A percentile compares a stretch with the other conserved stretches of the same genome.
Evolutionary conservation across 2,329 filamentous ascomycete genomes (phyloP).

Genomic region (Trichophyton mentagrophytes): DNA sequence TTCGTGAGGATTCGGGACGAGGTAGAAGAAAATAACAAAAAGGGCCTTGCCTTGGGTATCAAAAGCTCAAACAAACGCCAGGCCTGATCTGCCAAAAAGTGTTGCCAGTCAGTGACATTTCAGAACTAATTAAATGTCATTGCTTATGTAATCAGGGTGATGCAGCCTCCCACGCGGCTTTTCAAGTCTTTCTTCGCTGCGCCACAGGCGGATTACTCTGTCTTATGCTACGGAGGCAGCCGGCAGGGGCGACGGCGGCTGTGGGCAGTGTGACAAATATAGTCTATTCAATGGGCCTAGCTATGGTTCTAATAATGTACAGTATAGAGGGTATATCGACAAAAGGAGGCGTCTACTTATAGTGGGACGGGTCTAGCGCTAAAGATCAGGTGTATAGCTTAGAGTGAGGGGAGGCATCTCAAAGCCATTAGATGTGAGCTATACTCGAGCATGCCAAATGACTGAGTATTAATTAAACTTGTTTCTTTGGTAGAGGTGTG

Average conservation of each 20-base stretch:
- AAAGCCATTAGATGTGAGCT: neutral
- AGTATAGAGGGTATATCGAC: neutral
- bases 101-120: neutral
- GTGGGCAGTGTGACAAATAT: neutral
- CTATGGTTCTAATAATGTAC: neutral
- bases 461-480: neutral
- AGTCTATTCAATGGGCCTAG: neutral
- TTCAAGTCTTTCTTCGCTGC: neutral
- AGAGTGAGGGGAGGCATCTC: neutral
- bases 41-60: neutral
- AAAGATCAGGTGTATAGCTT: neutral
- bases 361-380: neutral
- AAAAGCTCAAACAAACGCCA: neutral
- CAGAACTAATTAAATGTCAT: neutral
- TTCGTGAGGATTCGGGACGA: neutral
- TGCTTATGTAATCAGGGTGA: neutral
- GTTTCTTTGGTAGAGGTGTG: neutral
- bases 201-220: neutral
- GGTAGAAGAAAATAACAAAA: neutral
- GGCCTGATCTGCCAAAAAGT: neutral
- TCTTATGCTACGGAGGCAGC: neutral
- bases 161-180: constrained; percentile 3
- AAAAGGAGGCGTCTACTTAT: neutral
- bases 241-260: too few species aligned
- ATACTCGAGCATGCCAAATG: neutral